Conservation (phyloP, 441 rosid genomes). For the Euphorbia corollata region DNA sequence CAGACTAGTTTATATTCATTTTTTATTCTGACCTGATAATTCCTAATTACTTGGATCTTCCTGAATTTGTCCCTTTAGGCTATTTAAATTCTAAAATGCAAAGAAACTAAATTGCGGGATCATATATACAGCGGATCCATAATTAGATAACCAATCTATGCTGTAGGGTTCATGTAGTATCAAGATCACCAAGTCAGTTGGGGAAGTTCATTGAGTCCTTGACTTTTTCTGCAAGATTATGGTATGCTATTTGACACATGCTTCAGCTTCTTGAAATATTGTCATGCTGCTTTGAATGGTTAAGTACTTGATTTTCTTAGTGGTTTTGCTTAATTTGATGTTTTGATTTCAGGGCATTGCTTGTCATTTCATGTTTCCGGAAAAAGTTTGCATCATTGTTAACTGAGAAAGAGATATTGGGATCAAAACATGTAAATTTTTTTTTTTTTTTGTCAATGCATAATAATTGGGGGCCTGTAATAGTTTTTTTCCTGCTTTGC, state of each 20-base stretch:
- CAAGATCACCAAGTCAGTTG: conserved; percentile 41
- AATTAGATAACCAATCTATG: conserved; percentile 22
- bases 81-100: neutral
- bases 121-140: conserved; percentile 8
- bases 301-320: conserved; percentile 10
- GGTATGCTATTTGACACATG: conserved; percentile 39
- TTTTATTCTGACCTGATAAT: neutral
- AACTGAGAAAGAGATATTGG: conserved; percentile 54
- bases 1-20: neutral
- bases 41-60: neutral
- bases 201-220: conserved; percentile 60
- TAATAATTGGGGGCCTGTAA: conserved; percentile 10
- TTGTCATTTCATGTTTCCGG: conserved; percentile 57
- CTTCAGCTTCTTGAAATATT: conserved; percentile 12
- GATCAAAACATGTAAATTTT: conserved; percentile 71
- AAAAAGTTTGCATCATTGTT: conserved; percentile 51
- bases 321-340: conserved; percentile 20
- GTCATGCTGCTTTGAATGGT: conserved; percentile 6
- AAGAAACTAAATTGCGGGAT: conserved; percentile 11
- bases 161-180: conserved; percentile 54
- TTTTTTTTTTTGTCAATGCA: no score
- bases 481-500: conserved; percentile 18
- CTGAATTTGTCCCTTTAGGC: neutral
- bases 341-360: conserved; percentile 60
- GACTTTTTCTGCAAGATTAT: conserved; percentile 68